Percentiles rank a stretch among this genome's conserved stretches.
Evolutionary conservation across 805 yeast genomes (phyloP).

Genomic region (Zygosaccharomyces bisporus): DNA sequence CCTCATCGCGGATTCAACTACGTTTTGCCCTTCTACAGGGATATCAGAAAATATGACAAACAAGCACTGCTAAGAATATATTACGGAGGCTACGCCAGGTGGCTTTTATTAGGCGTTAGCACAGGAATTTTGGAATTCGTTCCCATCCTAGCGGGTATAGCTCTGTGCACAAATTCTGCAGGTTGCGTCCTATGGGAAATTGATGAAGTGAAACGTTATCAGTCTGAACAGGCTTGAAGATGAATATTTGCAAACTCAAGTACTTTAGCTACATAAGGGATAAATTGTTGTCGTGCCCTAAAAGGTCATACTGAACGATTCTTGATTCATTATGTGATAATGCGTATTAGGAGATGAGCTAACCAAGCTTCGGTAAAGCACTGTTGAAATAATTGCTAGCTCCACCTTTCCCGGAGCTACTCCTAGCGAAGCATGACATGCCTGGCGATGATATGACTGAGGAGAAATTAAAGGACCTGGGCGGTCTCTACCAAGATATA

Average conservation of each 20-base stretch:
- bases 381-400: too few relatives aligned
- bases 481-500: conserved; percentile 42
- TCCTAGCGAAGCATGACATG: background rate
- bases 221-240: too few relatives aligned
- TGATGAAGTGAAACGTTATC: conserved; percentile 1
- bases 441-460: conserved; percentile 33
- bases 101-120: conserved; percentile 12
- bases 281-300: too few relatives aligned
- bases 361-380: background rate
- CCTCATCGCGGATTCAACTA: conserved; percentile 15
- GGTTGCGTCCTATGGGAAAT: conserved; percentile 19
- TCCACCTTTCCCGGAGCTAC: too few relatives aligned
- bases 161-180: conserved; percentile 13
- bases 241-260: too few relatives aligned
- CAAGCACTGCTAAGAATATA: conserved; percentile 4
- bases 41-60: conserved; percentile 7
- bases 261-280: too few relatives aligned
- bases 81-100: conserved; percentile 11
- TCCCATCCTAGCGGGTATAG: conserved; percentile 13
- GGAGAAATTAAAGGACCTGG: conserved; percentile 38
- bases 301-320: background rate
- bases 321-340: too few relatives aligned
- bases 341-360: background rate
- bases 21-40: conserved; percentile 11
- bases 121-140: conserved; percentile 14